Conservation (phyloP, 805 yeast genomes). For the Saccharomycopsis schoenii region DNA sequence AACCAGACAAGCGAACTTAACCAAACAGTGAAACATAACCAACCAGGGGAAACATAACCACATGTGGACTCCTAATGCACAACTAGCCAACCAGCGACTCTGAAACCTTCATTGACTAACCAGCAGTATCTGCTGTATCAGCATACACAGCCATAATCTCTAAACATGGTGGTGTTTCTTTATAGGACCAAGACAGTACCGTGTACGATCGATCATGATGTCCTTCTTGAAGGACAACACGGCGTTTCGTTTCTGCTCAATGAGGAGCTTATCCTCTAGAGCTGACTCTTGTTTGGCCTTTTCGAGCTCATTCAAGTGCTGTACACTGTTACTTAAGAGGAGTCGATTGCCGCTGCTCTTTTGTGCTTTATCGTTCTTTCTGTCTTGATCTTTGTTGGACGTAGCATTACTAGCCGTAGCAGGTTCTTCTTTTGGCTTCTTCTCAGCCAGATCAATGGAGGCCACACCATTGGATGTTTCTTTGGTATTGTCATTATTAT, state of each 20-base stretch:
- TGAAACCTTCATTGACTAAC: too few relatives aligned
- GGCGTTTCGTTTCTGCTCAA: background rate
- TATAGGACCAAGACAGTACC: conserved; percentile 13
- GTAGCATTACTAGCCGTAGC: background rate
- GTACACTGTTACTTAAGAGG: background rate
- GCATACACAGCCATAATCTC: too few relatives aligned
- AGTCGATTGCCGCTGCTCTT: background rate
- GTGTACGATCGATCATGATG: background rate
- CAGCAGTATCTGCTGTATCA: too few relatives aligned
- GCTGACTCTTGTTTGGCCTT: background rate
- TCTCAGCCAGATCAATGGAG: too few relatives aligned
- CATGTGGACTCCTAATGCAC: too few relatives aligned
- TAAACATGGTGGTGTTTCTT: conserved; percentile 12
- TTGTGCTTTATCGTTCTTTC: background rate
- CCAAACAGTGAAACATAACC: too few relatives aligned
- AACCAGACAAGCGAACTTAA: too few relatives aligned
- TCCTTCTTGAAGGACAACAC: background rate
- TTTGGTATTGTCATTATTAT: too few relatives aligned
- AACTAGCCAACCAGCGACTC: too few relatives aligned
- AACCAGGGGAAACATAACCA: too few relatives aligned
- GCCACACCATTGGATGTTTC: too few relatives aligned
- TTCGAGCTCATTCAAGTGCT: background rate
- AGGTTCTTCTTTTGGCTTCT: too few relatives aligned
- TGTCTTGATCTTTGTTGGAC: background rate
- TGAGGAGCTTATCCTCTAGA: background rate